Base-by-base conservation (phyloP, 2,329 filamentous ascomycete genomes). In the Ophiostoma triangulosporum region DNA sequence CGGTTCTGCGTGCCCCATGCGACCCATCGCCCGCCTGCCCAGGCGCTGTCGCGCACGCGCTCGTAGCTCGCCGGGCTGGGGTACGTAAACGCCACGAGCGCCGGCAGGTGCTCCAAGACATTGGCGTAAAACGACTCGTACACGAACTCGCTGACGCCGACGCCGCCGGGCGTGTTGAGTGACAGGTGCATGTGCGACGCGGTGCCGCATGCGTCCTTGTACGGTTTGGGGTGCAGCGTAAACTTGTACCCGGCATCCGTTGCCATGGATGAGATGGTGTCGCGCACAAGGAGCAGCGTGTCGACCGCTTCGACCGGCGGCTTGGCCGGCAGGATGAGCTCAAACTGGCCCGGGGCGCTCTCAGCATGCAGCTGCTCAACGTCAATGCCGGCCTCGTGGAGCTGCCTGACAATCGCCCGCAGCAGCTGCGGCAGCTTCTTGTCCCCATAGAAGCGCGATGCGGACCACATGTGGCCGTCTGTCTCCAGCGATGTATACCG, bases 1-100 rank as follows among this genome's bases (percentile, higher is more conserved):
- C 85, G 80, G 65, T 93, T 93, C 67, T 93, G 82, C 4, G 80
- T 85, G 12, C 88, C 88, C 87, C 86, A 94, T 0, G 83, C 70
- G 0, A 90, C 77, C 81, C 83, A 90, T 7, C 81, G 77, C 0
- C 86, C 86, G n/a, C 86, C 86, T 0, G 85, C 77, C 87, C 86
- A 93, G 55, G 70, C 71, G n/a, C 86, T 77, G 52, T 88, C 81
- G 1, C 69, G 66, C 11, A 86, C 73, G 4, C 87, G 77, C 33
- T 77, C 76, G 65, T 93, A 93, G 64, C 82, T 87, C 0, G 73
- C 72, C 1, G 77, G 72, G 58, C 80, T 78, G 33, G 81, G 76
- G 60, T 87, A 78, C 0, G 79, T 81, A 54, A 93, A 83, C 0
- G 87, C 84, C 11, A 75, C 68, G n/a, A 93, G 69, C 2, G 80